Conservation (phyloP, 75 land plant genomes). For the Cryptomeria japonica region DNA sequence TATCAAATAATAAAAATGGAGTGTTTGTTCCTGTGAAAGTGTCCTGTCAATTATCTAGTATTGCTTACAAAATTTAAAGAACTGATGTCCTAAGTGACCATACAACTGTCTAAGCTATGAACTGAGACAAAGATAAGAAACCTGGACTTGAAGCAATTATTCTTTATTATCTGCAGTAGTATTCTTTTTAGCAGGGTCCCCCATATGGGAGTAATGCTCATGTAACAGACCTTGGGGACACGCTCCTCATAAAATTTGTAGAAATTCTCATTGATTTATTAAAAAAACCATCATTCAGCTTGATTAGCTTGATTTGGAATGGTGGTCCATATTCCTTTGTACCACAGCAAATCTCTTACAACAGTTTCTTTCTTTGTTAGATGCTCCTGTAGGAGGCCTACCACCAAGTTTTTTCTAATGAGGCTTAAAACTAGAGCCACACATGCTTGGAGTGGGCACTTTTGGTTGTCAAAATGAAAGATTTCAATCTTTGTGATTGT, state of each 20-base stretch:
- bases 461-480: too few relatives aligned
- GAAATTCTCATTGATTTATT: too few relatives aligned
- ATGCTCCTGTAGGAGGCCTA: too few relatives aligned
- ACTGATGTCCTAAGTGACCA: not conserved
- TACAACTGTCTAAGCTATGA: not conserved
- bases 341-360: too few relatives aligned
- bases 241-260: not conserved
- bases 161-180: not conserved
- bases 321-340: too few relatives aligned
- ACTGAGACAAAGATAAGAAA: not conserved
- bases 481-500: too few relatives aligned
- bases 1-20: not conserved
- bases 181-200: not conserved
- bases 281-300: too few relatives aligned
- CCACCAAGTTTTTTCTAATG: too few relatives aligned
- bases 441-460: too few relatives aligned
- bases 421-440: too few relatives aligned
- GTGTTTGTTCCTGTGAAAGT: not conserved
- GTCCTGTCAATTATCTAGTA: not conserved
- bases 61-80: not conserved
- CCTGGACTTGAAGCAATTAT: not conserved
- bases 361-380: too few relatives aligned
- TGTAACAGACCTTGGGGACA: not conserved
- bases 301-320: too few relatives aligned
- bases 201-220: not conserved